These are phyloP conservation scores for Botryosphaeria dothidea DNA, from an alignment of 2,329 filamentous ascomycete genomes.

Conservation along the genomic window DNA sequence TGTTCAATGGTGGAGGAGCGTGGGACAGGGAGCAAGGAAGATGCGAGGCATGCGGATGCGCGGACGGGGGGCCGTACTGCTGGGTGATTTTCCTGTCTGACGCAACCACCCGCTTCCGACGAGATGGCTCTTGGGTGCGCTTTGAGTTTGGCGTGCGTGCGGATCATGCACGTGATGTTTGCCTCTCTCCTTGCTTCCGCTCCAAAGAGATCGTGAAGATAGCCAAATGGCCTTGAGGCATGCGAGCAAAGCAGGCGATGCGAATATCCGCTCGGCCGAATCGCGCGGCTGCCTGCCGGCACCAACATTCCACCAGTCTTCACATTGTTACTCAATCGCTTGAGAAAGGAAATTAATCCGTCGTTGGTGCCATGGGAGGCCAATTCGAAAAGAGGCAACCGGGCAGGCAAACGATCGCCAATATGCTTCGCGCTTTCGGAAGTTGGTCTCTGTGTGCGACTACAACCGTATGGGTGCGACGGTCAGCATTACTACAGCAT, in stretches of 20 bases:
- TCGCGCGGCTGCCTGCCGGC: not conserved
- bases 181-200: slow-evolving; percentile 7
- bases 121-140: slow-evolving; percentile 6
- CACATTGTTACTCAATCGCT: slow-evolving; percentile 8
- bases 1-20: not conserved
- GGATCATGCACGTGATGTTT: slow-evolving; percentile 13
- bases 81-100: slow-evolving; percentile 17
- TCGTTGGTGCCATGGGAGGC: slow-evolving; percentile 3
- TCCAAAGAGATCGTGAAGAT: not conserved
- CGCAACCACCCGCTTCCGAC: slow-evolving; percentile 17
- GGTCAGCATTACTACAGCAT: slow-evolving; percentile 10
- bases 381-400: not conserved
- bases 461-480: slow-evolving; percentile 7
- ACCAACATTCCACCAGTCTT: not conserved
- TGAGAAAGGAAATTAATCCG: slow-evolving; percentile 7
- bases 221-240: not conserved
- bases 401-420: slow-evolving; percentile 10
- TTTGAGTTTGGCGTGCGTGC: slow-evolving; percentile 14
- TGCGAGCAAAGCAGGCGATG: not conserved
- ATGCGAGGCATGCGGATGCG: slow-evolving; percentile 16
- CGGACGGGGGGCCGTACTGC: slow-evolving; percentile 10
- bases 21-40: slow-evolving; percentile 9
- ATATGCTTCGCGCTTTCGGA: not conserved
- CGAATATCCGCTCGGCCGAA: not conserved
- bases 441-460: slow-evolving; percentile 9